Base-by-base conservation (phyloP, 768 basidiomycete genomes). In the Lactarius quietus region DNA sequence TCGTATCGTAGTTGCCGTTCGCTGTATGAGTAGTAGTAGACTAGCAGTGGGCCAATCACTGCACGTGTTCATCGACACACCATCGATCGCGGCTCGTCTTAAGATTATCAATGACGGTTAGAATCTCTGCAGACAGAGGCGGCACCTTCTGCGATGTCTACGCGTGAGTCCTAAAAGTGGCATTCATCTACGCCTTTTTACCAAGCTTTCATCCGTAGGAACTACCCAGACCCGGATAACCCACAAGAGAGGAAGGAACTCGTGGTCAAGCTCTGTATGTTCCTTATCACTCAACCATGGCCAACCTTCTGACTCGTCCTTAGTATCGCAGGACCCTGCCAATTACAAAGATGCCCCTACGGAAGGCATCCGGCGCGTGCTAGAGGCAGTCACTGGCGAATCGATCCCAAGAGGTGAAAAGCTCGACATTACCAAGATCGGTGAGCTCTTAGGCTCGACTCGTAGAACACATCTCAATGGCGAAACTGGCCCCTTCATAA, bases 341-440 rank as follows among this genome's bases (percentile, higher is more conserved):
- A 94, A 95, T 73, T 98, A 98, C 75, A 76, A 77, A 3, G 95
- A 98, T 78, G 95, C 95, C 1, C 95, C 96, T 0, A 96, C 93
- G 0, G 95, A 98, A 75, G 95, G 94, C 1, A 93, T 95, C 66
- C 81, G 96, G 10, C 82, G 96, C 18, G 84, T 96, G 2, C 75
- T 98, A 5, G 94, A 97, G 76, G 80, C 80, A 9, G 85, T 90
- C 0, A 89, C 87, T 0, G 89, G 89, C 2, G 74, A 86, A 62
- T 79, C 78, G 66, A 88, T 95, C 61, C 81, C 85, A 1, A 80
- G 95, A 61, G 89, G 88, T 3, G 72, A 76, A 9, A 78, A 84
- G 8, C 79, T 97, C 20, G 82, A 86, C 20, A 93, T 90, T 6
- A 83, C 87, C 68, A 93, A 92, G 75, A 92, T 93, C 63, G 92